A percentile compares a stretch with the other conserved stretches of the same genome.
These are phyloP conservation scores for Austroboletus eburneus DNA, from an alignment of 768 basidiomycete species.

Conservation along the genomic window DNA sequence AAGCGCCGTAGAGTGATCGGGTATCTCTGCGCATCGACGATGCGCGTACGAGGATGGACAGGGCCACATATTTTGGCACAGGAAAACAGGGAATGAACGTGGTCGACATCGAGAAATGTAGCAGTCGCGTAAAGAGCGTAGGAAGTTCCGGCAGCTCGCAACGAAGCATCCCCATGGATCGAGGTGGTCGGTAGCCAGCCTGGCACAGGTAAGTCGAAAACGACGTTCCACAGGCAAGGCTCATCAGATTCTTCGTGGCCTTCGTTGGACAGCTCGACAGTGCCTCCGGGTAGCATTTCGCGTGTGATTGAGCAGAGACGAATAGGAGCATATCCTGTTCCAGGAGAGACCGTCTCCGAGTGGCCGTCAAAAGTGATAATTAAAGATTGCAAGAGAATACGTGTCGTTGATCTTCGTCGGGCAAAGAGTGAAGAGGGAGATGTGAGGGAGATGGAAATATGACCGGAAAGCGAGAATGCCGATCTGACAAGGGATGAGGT, in stretches of 20 bases:
- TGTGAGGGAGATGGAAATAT: slow-evolving; percentile 62
- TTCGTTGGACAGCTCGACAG: slow-evolving; percentile 61
- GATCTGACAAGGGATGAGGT: slow-evolving; percentile 44
- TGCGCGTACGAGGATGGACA: slow-evolving; percentile 44
- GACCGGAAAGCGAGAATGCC: slow-evolving; percentile 83
- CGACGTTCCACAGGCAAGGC: slow-evolving; percentile 65
- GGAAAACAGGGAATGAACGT: slow-evolving; percentile 39
- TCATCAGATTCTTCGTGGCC: slow-evolving; percentile 52
- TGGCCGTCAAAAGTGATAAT: slow-evolving; percentile 82
- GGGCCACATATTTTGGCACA: slow-evolving; percentile 54
- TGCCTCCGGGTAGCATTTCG: slow-evolving; percentile 47
- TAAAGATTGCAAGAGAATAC: slow-evolving; percentile 63
- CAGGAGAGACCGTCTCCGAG: slow-evolving; percentile 63
- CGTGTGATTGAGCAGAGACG: slow-evolving; percentile 66
- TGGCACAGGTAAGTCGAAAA: slow-evolving; percentile 81
- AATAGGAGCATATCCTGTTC: slow-evolving; percentile 61
- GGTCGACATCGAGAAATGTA: slow-evolving; percentile 48
- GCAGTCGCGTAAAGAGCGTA: slow-evolving; percentile 69
- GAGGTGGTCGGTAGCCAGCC: slow-evolving; percentile 81
- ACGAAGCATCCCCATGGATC: slow-evolving; percentile 38
- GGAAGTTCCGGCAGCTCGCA: slow-evolving; percentile 51
- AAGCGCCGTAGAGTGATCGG: slow-evolving; percentile 53
- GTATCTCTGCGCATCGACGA: slow-evolving; percentile 36
- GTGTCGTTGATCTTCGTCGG: slow-evolving; percentile 42
- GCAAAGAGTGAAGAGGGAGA: slow-evolving; percentile 56